Base-by-base conservation (phyloP, 2,329 filamentous ascomycete species). In the Diaporthe sp. region DNA sequence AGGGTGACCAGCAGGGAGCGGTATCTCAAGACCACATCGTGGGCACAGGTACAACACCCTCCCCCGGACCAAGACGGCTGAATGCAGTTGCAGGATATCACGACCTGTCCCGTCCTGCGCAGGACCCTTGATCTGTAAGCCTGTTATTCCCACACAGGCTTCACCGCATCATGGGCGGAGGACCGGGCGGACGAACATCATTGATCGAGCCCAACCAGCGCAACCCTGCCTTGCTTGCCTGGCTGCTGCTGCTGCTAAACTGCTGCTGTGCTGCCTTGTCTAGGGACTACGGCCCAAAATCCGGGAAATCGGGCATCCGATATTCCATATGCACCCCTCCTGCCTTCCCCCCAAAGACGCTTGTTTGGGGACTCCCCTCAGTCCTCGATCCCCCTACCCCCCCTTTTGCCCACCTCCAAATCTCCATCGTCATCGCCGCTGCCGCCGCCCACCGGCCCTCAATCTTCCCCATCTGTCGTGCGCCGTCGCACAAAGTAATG, bases 391-490 rank as follows among this genome's bases (percentile, higher is more conserved):
- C 42, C 22, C 34, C n/a, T n/a, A n/a, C n/a, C 15, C 25, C n/a
- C 22, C 8, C 34, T 10, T 53, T 19, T 28, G 6, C 25, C 22
- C 31, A 15, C 70, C 37, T 51, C 12, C 28, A 42, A 49, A 49
- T 46, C 44, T 51, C 44, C 19, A 71, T 71, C 65, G 72, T 58
- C 39, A 67, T 46, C 37, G 25, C 25, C 58, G 34, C 71, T 62
- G 59, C 61, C 72, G 19, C 28, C 55, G 28, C 25, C 42, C 61
- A 51, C 61, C 42, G 61, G 62, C 12, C 28, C 62, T 68, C 31
- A 68, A 68, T 51, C 62, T 68, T 68, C 62, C 25, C 62, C 62
- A 44, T 31, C 61, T 73, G 70, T 37, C 51, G 70, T 75, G 61
- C 61, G n/a, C 34, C 74, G 46, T 75, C 49, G 73, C 58, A 71